Conservation (phyloP, 495 filamentous ascomycete species). For the Annulohypoxylon bovei region DNA sequence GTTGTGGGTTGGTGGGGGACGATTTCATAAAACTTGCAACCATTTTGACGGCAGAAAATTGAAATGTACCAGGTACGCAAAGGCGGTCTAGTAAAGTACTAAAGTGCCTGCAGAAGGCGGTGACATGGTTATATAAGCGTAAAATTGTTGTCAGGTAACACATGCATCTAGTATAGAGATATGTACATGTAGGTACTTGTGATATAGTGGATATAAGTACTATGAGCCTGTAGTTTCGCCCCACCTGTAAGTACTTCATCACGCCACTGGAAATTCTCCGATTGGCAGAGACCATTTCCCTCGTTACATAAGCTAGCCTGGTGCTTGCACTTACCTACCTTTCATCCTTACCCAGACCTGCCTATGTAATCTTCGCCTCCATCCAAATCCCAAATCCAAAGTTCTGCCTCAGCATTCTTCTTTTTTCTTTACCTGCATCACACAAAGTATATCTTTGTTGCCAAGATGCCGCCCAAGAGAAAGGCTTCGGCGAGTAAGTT, state of each 20-base stretch:
- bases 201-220: background rate
- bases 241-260: background rate
- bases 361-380: constrained; percentile 20
- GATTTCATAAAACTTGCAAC: background rate
- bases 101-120: background rate
- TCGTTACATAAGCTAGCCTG: background rate
- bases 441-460: background rate
- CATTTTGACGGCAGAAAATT: constrained; percentile 32
- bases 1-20: background rate
- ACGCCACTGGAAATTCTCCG: constrained; percentile 31
- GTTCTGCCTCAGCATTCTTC: constrained; percentile 11
- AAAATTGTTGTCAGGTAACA: no score
- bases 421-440: background rate
- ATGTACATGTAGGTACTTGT: background rate
- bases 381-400: background rate
- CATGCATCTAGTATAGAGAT: background rate
- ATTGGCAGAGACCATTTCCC: constrained; percentile 9
- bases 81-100: background rate
- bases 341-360: background rate
- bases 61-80: no score
- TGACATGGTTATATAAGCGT: background rate
- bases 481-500: constrained; percentile 71
- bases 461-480: constrained; percentile 78
- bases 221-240: background rate
- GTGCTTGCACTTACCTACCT: background rate